A percentile compares a stretch with the other conserved stretches of the same genome.
These are phyloP conservation scores for Nepenthes mirabilis DNA, from an alignment of 148 eudicot genomes.

Conservation along the genomic window DNA sequence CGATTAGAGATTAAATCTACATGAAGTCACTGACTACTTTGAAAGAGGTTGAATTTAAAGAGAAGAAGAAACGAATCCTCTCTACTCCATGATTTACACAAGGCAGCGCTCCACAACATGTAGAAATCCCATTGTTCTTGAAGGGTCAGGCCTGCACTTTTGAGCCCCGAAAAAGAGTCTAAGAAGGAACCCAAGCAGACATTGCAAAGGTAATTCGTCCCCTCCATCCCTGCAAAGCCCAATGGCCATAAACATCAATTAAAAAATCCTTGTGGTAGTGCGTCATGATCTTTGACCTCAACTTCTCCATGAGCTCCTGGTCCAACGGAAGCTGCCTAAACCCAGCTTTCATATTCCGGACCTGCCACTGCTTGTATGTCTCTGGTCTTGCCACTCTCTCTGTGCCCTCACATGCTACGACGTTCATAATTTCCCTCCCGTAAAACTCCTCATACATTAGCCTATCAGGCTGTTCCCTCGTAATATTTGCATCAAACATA, in stretches of 20 bases:
- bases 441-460: slow-evolving; percentile 1
- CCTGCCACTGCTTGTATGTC: slow-evolving; percentile 8
- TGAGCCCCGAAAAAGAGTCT: too few relatives aligned
- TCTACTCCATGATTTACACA: too few relatives aligned
- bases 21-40: too few relatives aligned
- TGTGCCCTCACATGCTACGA: slow-evolving; percentile 1
- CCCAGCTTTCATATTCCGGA: not conserved
- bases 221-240: slow-evolving; percentile 1
- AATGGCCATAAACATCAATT: slow-evolving; percentile 1
- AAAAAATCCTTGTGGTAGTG: slow-evolving; percentile 5
- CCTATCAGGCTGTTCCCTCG: not conserved
- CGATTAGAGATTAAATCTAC: too few relatives aligned
- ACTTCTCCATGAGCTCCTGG: not conserved
- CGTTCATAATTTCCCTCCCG: not conserved
- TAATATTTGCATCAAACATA: not conserved
- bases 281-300: not conserved
- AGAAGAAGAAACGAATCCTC: too few relatives aligned
- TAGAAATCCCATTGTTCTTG: too few relatives aligned
- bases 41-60: too few relatives aligned
- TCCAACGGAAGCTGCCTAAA: slow-evolving; percentile 2
- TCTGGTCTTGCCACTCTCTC: slow-evolving; percentile 6
- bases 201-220: not conserved
- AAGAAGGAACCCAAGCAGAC: slow-evolving; percentile 1
- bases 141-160: too few relatives aligned
- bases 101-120: too few relatives aligned